phyloP scores from a whole-genome alignment of 768 basidiomycete genomes.

The Lanmaoa pseudosensibilis region DNA sequence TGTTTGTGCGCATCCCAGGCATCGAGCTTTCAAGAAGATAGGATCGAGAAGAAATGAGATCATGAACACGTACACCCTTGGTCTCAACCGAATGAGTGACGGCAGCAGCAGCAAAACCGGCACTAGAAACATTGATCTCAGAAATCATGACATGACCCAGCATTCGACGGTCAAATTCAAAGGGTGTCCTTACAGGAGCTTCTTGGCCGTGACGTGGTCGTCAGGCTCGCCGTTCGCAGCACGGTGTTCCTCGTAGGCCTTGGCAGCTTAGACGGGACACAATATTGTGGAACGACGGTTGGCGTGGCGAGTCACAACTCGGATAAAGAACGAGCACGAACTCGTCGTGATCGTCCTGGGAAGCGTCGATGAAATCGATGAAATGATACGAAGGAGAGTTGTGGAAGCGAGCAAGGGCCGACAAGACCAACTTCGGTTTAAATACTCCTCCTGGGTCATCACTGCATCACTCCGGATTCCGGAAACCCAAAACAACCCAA shows the following conservation, averaged over 20 bases:
- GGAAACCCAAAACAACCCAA: constrained; percentile 15
- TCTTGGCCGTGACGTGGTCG: constrained; percentile 23
- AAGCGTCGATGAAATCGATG: neutral
- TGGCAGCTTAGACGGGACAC: constrained; percentile 9
- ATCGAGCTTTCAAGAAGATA: neutral
- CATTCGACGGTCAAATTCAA: neutral
- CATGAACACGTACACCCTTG: constrained; percentile 17
- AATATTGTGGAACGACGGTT: neutral
- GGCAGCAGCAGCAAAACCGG: constrained; percentile 8
- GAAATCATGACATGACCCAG: neutral
- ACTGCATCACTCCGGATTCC: no score
- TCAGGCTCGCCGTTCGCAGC: constrained; percentile 18
- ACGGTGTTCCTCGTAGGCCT: constrained; percentile 19
- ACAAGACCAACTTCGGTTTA: constrained; percentile 10
- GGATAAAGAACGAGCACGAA: neutral
- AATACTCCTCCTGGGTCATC: constrained; percentile 20
- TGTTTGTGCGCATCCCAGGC: constrained; percentile 4
- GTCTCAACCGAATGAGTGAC: constrained; percentile 12
- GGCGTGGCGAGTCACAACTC: neutral
- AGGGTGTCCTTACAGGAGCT: constrained; percentile 13
- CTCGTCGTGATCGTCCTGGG: constrained; percentile 1
- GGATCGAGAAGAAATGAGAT: neutral
- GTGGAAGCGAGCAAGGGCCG: neutral
- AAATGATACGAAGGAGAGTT: neutral
- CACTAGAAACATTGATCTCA: constrained; percentile 8